Evolutionary conservation across 2,329 filamentous ascomycete species (phyloP), one percentile per base, ranked within the genome.

Genomic region (Calonectria pauciramosa): DNA sequence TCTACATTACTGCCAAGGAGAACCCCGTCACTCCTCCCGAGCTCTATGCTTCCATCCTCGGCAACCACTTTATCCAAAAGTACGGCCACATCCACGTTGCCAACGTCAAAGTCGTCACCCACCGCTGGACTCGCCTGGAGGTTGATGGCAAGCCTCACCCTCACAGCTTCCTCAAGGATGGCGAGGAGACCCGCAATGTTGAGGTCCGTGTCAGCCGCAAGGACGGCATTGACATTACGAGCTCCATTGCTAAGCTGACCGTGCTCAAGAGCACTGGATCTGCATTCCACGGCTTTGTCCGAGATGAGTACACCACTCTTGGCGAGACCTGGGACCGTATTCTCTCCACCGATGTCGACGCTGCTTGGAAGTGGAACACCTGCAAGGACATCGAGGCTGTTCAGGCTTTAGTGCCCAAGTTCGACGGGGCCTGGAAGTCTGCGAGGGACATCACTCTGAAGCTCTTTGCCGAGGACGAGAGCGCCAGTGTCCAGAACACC

Each of bases 191-290:
- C 69, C 94, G 96, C 84, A 94, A 94, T 78, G 94, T 97, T 68
- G 92, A 97, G 84, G 95, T 92, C 41, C 90, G 91, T 56, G 90
- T 95, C 66, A 90, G 90, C 73, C 91, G 94, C 79, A 88, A 89
- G 75, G 89, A 91, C 78, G 95, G 95, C 75, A 93, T 98, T 82
- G 89, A 91, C 71, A 90, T 99, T 82, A 91, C 90, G 81, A 96
- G 95, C 82, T 92, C 93, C 77, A 95, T 99, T 82, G 90, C 91
- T 77, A 95, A 94, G 73, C 89, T 99, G 68, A 91, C 96, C 16
- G 96, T 99, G 63, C 92, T 99, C 79, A 99, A 99, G 90, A 97
- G 94, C 89, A 99, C 97, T 1, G 96, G 96, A 38, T 98, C 96
- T 41, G 95, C 96, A 80, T 99, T 99, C 91, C 94, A 98, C 87